These are phyloP conservation scores for Durusdinium trenchii DNA, from an alignment of 73 alveolate species.

Conservation along the genomic window DNA sequence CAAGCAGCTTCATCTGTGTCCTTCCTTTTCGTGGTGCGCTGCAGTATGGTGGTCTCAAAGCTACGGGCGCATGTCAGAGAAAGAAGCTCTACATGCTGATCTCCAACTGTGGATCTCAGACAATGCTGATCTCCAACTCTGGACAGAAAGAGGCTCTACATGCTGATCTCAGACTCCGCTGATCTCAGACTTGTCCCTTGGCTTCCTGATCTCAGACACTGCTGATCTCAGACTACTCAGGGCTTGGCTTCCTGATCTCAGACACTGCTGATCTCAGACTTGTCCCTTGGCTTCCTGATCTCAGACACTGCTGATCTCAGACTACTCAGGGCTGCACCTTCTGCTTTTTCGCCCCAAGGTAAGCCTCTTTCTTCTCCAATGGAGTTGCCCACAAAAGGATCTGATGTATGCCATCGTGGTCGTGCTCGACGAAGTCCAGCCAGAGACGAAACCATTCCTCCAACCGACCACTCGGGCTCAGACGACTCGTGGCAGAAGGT, in stretches of 20 bases:
- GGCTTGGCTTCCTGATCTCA: too few relatives aligned
- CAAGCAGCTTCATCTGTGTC: too few relatives aligned
- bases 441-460: slow-evolving; percentile 24
- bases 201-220: background rate
- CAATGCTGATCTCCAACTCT: background rate
- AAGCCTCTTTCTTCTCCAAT: background rate
- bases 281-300: too few relatives aligned
- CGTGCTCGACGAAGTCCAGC: background rate
- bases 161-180: background rate
- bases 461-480: background rate
- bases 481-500: background rate
- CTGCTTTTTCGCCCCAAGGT: background rate
- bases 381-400: background rate
- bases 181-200: background rate
- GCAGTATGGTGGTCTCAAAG: too few relatives aligned
- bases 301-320: too few relatives aligned
- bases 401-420: background rate
- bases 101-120: background rate
- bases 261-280: too few relatives aligned
- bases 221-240: too few relatives aligned
- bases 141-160: too few relatives aligned
- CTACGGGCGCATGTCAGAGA: too few relatives aligned
- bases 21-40: too few relatives aligned
- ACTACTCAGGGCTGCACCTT: too few relatives aligned
- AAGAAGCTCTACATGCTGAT: too few relatives aligned